Base-by-base conservation (phyloP, 441 rosid species). In the Eruca vesicaria region DNA sequence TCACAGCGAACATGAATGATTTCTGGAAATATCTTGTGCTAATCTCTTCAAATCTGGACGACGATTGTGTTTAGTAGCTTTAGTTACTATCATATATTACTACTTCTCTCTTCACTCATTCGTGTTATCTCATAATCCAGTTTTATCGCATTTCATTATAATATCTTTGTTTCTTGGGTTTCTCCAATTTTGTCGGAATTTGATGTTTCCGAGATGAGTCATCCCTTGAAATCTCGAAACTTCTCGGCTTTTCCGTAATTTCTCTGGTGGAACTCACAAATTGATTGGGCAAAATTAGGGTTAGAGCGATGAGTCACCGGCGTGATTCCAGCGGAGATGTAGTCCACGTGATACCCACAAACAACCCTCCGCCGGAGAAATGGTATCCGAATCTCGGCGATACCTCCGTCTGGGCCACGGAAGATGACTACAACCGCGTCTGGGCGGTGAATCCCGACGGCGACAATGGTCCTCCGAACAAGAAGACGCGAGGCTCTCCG, bases 381-480 rank as follows among this genome's bases (percentile, higher is more conserved):
- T 90, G 96, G 93, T 72, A 84, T 67, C 92, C 87, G 14, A 89
- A 82, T 84, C 68, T 87, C 62, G 53, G 43, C 2, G 94, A 89
- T 68, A 68, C 80, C 23, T 63, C 84, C 4, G 89, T 90, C 11
- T 94, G 97, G 97, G 97, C 97, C 1, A 90, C 95, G 14, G 97
- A 94, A 66, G 98, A 92, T 29, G 97, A 92, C 31, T 94, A 90
- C 88, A 74, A 74, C 23, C 85, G 86, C 9, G 84, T 63, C 65
- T 91, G 97, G 94, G 84, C 81, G 77, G 80, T 83, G 81, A 79
- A 78, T 66, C 72, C 59, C 3, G 88, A 83, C 16, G 85, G 85
- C 19, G 84, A 86, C 16, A 91, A 73, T 68, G 80, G 77, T 48
- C 97, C 90, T 0, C 94, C 92, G 26, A 85, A 69, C 82, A 94